These are phyloP conservation scores for Colletotrichum shisoi DNA, from an alignment of 2,329 filamentous ascomycete species.

Conservation along the genomic window DNA sequence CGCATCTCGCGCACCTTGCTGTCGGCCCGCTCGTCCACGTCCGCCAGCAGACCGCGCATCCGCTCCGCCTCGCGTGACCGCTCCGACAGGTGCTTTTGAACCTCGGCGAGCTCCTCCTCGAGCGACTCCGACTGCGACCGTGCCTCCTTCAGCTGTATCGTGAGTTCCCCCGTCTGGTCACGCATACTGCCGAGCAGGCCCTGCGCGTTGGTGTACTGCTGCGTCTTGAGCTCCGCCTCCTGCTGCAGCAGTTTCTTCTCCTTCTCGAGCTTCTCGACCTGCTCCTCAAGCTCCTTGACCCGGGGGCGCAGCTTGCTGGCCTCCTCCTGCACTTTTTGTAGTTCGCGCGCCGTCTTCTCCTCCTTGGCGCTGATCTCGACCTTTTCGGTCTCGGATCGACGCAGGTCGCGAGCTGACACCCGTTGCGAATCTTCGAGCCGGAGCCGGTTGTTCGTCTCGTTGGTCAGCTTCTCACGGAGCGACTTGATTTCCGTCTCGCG, in stretches of 20 bases:
- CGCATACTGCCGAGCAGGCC: constrained; percentile 90
- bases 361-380: constrained; percentile 76
- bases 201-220: constrained; percentile 86
- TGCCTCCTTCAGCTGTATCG: constrained; percentile 89
- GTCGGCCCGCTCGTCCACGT: constrained; percentile 85
- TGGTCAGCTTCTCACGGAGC: constrained; percentile 78
- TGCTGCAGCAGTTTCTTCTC: constrained; percentile 76
- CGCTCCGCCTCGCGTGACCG: constrained; percentile 91
- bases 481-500: constrained; percentile 80
- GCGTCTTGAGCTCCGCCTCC: constrained; percentile 82
- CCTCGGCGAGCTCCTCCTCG: constrained; percentile 90
- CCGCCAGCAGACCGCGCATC: constrained; percentile 86
- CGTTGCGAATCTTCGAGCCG: constrained; percentile 82
- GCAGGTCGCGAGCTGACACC: constrained; percentile 76
- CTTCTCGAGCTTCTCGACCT: constrained; percentile 71
- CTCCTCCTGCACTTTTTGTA: constrained; percentile 77
- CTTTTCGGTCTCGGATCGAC: constrained; percentile 79
- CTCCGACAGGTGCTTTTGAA: constrained; percentile 84
- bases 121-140: constrained; percentile 82
- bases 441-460: constrained; percentile 74
- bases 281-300: constrained; percentile 74
- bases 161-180: constrained; percentile 87
- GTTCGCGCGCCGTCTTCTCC: constrained; percentile 75
- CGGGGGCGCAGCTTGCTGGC: constrained; percentile 69
- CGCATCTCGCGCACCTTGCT: constrained; percentile 86